phyloP scores from a whole-genome alignment of 139 green algal species.

The Diplosphaera chodatii region DNA sequence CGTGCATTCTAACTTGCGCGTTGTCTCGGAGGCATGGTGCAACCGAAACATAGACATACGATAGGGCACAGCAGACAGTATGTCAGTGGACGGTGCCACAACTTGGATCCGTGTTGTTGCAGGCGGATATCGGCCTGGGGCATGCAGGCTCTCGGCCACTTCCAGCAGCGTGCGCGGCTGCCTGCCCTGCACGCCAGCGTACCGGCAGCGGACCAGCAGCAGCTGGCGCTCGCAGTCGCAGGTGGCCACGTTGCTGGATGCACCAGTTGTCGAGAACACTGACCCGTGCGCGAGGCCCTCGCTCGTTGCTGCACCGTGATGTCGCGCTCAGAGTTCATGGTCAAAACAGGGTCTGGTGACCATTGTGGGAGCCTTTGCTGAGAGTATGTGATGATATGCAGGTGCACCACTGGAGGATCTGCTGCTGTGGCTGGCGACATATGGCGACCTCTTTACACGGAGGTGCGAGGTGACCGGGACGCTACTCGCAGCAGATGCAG shows the following conservation, averaged over 20 bases:
- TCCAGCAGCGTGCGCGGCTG: not conserved
- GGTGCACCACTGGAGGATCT: slow-evolving; percentile 2
- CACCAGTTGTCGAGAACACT: too few relatives aligned
- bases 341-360: too few relatives aligned
- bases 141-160: not conserved
- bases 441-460: not conserved
- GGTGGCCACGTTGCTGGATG: too few relatives aligned
- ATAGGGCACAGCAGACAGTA: too few relatives aligned
- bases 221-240: not conserved
- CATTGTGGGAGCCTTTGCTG: too few relatives aligned
- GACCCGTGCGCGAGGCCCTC: too few relatives aligned
- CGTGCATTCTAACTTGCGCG: too few relatives aligned
- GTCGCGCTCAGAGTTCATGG: too few relatives aligned
- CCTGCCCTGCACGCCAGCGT: not conserved
- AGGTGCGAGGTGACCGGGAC: not conserved
- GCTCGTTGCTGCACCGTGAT: too few relatives aligned
- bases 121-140: not conserved
- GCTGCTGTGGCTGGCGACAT: slow-evolving; percentile 6
- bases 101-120: not conserved
- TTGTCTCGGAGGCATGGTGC: too few relatives aligned
- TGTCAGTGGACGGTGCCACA: not conserved
- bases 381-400: too few relatives aligned
- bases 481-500: not conserved
- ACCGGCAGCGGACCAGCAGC: not conserved
- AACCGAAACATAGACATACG: too few relatives aligned